A percentile compares a stretch with the other conserved stretches of the same genome.
Conservation (phyloP, 1,284 basidiomycete genomes). For the Cutaneotrichosporon cutaneum region DNA sequence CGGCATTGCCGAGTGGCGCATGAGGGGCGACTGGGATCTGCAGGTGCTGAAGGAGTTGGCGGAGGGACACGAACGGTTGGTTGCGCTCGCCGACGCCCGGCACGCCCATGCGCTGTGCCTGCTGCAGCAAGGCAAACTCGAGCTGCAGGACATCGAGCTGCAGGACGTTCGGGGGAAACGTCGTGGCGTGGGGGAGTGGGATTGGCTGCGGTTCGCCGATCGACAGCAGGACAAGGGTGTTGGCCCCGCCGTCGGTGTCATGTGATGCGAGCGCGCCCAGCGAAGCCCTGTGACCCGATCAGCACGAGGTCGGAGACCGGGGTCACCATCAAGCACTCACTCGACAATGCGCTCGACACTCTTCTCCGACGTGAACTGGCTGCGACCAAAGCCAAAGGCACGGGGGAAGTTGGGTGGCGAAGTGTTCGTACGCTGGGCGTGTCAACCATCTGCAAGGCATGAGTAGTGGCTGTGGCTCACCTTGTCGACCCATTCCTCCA, state of each 20-base stretch:
- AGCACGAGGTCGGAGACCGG: not conserved
- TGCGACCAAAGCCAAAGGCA: constrained; percentile 65
- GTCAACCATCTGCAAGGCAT: constrained; percentile 15
- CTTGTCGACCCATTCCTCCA: constrained; percentile 75
- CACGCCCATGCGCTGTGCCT: constrained; percentile 40
- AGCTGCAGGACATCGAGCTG: constrained; percentile 62
- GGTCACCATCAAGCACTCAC: constrained; percentile 29
- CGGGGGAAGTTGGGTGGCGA: constrained; percentile 42
- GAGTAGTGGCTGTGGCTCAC: constrained; percentile 53
- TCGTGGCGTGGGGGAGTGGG: constrained; percentile 33
- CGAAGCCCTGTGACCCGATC: constrained; percentile 55
- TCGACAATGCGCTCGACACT: constrained; percentile 70
- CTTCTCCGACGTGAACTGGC: constrained; percentile 66
- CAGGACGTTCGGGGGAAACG: constrained; percentile 70
- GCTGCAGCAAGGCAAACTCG: constrained; percentile 42
- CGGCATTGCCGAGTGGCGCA: constrained; percentile 51
- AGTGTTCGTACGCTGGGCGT: constrained; percentile 38
- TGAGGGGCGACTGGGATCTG: constrained; percentile 49
- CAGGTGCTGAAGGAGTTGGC: constrained; percentile 42
- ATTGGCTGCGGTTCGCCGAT: constrained; percentile 58
- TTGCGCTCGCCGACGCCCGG: constrained; percentile 41
- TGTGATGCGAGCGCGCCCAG: constrained; percentile 70
- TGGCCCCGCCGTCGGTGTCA: constrained; percentile 69
- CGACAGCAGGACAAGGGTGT: constrained; percentile 71
- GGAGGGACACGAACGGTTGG: constrained; percentile 39